phyloP scores from a whole-genome alignment of 352 stramenopile genomes.

The Globisporangium iwayamae region DNA sequence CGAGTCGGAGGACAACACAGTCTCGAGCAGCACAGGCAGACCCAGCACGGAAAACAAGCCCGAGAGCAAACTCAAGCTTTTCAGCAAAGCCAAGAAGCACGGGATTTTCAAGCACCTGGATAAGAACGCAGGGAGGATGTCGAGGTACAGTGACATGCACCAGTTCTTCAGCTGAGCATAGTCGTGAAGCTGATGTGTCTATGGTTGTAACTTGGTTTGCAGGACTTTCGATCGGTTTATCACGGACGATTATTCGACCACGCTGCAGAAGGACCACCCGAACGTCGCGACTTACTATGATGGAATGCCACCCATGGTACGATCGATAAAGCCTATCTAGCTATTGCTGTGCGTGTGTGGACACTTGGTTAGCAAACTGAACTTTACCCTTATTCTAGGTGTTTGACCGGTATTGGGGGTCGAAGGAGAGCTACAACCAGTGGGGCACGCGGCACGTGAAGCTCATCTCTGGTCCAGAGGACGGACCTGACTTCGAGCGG shows the following conservation, averaged over 20 bases:
- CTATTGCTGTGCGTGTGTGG: not conserved
- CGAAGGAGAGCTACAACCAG: constrained; percentile 49
- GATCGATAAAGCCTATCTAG: not conserved
- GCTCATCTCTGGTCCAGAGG: constrained; percentile 28
- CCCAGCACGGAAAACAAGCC: constrained; percentile 37
- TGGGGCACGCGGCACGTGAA: constrained; percentile 53
- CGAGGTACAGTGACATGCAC: constrained; percentile 29
- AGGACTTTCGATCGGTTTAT: constrained; percentile 74
- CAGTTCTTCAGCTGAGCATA: too few species aligned
- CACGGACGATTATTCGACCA: constrained; percentile 53
- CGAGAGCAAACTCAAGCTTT: constrained; percentile 52
- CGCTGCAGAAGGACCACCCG: constrained; percentile 51
- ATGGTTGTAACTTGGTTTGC: constrained; percentile 2
- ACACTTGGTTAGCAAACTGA: not conserved
- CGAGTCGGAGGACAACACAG: constrained; percentile 29
- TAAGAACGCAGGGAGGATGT: constrained; percentile 40
- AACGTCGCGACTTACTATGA: constrained; percentile 65
- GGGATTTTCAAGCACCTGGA: constrained; percentile 60
- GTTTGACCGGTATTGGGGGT: constrained; percentile 65
- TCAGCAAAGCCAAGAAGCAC: constrained; percentile 57
- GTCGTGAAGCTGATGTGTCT: too few species aligned
- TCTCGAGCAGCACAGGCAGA: constrained; percentile 28
- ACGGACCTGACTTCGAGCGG: constrained; percentile 34
- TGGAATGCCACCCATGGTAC: constrained; percentile 21
- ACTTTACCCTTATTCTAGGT: constrained; percentile 14